phyloP scores from a whole-genome alignment of 139 green algal genomes.

The Diplosphaera chodatii region DNA sequence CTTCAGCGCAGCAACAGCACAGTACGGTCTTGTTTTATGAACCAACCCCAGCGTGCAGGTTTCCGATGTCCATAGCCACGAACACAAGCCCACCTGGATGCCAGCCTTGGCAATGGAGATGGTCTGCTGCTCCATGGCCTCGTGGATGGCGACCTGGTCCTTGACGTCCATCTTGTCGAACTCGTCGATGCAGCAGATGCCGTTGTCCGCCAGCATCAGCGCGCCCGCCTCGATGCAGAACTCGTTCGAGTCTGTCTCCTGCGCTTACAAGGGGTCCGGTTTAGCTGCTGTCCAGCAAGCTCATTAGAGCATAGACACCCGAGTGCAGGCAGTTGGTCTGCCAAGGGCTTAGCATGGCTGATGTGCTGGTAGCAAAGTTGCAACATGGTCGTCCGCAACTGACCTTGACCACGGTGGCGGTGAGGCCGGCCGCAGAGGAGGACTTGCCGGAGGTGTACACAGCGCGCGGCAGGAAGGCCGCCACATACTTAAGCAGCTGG shows the following conservation, averaged over 20 bases:
- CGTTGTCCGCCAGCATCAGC: slow-evolving; percentile 96
- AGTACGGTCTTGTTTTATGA: too few relatives aligned
- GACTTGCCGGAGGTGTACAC: slow-evolving; percentile 98
- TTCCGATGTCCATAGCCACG: too few relatives aligned
- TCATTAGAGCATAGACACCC: too few relatives aligned
- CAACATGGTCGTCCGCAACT: too few relatives aligned
- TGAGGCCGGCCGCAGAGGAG: slow-evolving; percentile 92
- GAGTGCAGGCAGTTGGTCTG: too few relatives aligned
- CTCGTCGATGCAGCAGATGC: slow-evolving; percentile 96
- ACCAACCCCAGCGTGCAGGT: too few relatives aligned
- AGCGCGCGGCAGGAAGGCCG: slow-evolving; percentile 78
- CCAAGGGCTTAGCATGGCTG: too few relatives aligned
- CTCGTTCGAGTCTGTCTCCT: slow-evolving; percentile 84
- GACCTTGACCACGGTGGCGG: slow-evolving; percentile 90
- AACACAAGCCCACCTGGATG: slow-evolving; percentile 84
- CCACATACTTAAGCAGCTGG: slow-evolving; percentile 88
- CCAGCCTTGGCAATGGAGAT: slow-evolving; percentile 98
- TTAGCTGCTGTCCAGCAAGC: too few relatives aligned
- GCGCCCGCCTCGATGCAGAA: slow-evolving; percentile 98
- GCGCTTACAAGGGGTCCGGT: too few relatives aligned
- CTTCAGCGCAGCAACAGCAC: too few relatives aligned
- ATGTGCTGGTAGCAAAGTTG: too few relatives aligned
- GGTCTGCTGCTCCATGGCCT: slow-evolving; percentile 99
- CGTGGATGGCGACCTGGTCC: slow-evolving; percentile 87
- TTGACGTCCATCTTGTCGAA: slow-evolving; percentile 96